Percentiles rank a stretch among this genome's conserved stretches.
Evolutionary conservation across 2,329 filamentous ascomycete genomes (phyloP).

Genomic region (Xylariales sp.): DNA sequence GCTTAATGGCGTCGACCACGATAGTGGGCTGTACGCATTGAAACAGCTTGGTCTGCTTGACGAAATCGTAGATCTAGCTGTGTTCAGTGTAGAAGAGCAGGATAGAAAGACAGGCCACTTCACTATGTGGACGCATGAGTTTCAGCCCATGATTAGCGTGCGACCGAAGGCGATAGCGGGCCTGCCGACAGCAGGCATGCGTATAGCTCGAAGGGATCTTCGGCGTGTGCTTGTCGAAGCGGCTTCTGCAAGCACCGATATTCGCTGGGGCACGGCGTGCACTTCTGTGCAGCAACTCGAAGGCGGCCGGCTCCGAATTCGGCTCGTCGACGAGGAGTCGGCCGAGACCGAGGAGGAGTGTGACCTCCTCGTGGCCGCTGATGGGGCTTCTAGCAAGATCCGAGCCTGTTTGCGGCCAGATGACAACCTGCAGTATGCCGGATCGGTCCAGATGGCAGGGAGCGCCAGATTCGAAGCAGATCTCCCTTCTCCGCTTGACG

Average conservation of each 20-base stretch:
- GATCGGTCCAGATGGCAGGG: conserved; percentile 55
- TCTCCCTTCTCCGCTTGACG: conserved; percentile 50
- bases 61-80: conserved; percentile 46
- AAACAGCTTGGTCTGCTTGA: conserved; percentile 55
- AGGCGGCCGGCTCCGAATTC: conserved; percentile 37
- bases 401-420: conserved; percentile 53
- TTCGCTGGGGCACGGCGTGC: conserved; percentile 33
- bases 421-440: conserved; percentile 55
- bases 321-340: conserved; percentile 43
- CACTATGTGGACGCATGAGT: conserved; percentile 56
- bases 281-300: conserved; percentile 34
- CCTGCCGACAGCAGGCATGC: conserved; percentile 53
- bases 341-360: conserved; percentile 45
- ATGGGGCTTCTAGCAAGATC: conserved; percentile 58
- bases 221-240: conserved; percentile 51
- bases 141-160: conserved; percentile 51
- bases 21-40: conserved; percentile 54
- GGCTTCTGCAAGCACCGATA: conserved; percentile 23
- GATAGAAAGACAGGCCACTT: conserved; percentile 47
- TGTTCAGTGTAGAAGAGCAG: conserved; percentile 48
- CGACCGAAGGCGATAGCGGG: conserved; percentile 48
- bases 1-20: conserved; percentile 51
- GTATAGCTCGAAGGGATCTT: conserved; percentile 54
- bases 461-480: conserved; percentile 51
- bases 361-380: conserved; percentile 59